Base-by-base conservation (phyloP, 495 filamentous ascomycete genomes). In the Xylaria bambusicola region DNA sequence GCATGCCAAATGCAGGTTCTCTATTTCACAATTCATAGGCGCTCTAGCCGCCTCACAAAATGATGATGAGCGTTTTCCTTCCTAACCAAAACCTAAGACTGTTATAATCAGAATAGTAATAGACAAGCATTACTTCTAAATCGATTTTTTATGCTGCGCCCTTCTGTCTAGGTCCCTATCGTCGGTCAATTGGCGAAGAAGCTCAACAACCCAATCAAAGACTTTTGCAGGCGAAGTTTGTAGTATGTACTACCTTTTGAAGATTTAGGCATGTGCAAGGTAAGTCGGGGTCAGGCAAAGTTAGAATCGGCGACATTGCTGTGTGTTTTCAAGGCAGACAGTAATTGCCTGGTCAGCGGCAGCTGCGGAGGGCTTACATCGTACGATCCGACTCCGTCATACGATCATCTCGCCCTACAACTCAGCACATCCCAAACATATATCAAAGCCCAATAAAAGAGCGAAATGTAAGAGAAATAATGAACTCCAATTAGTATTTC, bases 341-440 rank as follows among this genome's bases (percentile, higher is more conserved):
- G 40, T 3, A 9, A 48, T 56, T 7, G 31, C 13, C 44, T 48
- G 41, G 47, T 8, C 15, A 10, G 26, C 26, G 12, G 23, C 44
- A 48, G 38, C 6, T 10, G 10, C 7, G 33, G 5, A 48, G 17
- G 56, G n/a, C 24, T 49, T 15, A 0, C 38, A 59, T 52, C 56
- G 56, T 59, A 59, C 56, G 56, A 59, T 59, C 17, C 9, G 8
- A 52, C 15, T 50, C 1, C 33, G 40, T 54, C 52, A 54, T 54
- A 54, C 52, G 52, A 54, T 46, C 10, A 29, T 41, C 9, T 35
- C 35, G 21, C 13, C 24, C 26, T 29, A 23, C 17, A 15, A 29
- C 27, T 29, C 31, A 31, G 23, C 21, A 15, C 38, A 7, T 44
- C 21, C 10, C 8, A 1, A 41, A 31, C 52, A 18, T 10, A 10